Evolutionary conservation across 257 asterid genomes (phyloP).

Genomic region (Henckelia pumila): DNA sequence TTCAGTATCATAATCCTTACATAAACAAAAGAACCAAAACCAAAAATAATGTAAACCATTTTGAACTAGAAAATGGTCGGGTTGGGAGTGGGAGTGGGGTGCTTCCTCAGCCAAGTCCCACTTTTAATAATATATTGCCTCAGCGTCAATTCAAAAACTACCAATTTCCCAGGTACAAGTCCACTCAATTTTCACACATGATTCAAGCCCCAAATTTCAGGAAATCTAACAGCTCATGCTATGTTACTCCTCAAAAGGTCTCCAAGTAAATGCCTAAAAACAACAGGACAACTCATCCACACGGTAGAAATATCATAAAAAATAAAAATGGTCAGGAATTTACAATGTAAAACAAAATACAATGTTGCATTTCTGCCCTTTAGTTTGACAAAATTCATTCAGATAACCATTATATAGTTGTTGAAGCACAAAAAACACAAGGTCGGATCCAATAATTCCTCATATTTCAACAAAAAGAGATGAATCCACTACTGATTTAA

Average conservation of each 20-base stretch:
- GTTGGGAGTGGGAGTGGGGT: neutral
- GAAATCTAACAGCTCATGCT: too few species aligned
- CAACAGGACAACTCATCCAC: conserved; percentile 9
- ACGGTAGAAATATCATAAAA: neutral
- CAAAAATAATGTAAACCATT: neutral
- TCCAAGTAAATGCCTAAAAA: conserved; percentile 5
- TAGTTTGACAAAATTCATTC: neutral
- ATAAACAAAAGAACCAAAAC: conserved; percentile 1
- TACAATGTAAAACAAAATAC: conserved; percentile 5
- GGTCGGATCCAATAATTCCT: conserved; percentile 33
- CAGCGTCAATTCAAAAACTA: neutral
- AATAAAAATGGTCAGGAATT: conserved; percentile 18
- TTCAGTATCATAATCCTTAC: neutral
- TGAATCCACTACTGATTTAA: conserved; percentile 18
- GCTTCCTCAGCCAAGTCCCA: neutral
- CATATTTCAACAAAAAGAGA: conserved; percentile 20
- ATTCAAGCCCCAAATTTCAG: conserved; percentile 3
- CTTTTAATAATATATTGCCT: neutral
- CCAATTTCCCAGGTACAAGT: conserved; percentile 16
- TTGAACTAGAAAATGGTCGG: neutral
- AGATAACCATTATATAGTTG: neutral
- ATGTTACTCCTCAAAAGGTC: neutral
- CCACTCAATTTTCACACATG: conserved; percentile 5
- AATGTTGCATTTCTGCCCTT: conserved; percentile 6
- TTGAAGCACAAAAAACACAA: conserved; percentile 5